Percentiles rank a stretch among this genome's conserved stretches.
phyloP scores from a whole-genome alignment of 1,284 basidiomycete genomes.

The Rugosomyces carneus region DNA sequence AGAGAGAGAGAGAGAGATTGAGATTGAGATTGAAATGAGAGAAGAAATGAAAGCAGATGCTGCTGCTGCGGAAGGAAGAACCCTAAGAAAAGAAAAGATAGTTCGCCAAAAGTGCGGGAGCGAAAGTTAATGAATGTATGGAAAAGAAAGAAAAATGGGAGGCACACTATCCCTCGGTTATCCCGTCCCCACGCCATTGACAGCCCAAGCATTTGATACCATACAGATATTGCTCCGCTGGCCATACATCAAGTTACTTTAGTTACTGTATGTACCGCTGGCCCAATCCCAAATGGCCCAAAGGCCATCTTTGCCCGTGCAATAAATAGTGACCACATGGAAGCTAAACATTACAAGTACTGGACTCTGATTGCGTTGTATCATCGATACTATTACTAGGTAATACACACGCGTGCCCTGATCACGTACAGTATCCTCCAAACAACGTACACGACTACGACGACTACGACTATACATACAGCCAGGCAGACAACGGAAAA shows the following conservation, averaged over 20 bases:
- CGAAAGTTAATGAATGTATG: background rate
- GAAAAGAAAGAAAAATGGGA: constrained; percentile 1
- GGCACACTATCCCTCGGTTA: constrained; percentile 1
- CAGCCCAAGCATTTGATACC: constrained; percentile 11
- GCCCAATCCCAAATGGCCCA: background rate
- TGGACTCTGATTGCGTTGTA: too few species aligned
- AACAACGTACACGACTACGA: background rate
- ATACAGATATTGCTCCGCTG: constrained; percentile 2
- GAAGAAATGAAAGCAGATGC: constrained; percentile 14
- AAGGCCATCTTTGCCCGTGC: background rate
- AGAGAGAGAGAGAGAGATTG: background rate
- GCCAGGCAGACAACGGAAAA: background rate
- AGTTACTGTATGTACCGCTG: too few species aligned
- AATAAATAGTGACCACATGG: too few species aligned
- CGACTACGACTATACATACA: background rate
- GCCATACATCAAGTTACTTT: background rate
- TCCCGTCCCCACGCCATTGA: constrained; percentile 15
- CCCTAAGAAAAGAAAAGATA: constrained; percentile 1
- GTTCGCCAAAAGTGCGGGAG: constrained; percentile 1
- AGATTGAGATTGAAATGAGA: too few species aligned
- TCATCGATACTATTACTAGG: too few species aligned
- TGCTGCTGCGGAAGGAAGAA: constrained; percentile 14
- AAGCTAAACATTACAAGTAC: too few species aligned
- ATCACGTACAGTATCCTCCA: too few species aligned
- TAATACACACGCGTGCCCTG: background rate